A percentile compares a stretch with the other conserved stretches of the same genome.
Evolutionary conservation across 2,329 filamentous ascomycete genomes (phyloP).

Genomic region (Cladophialophora psammophila): DNA sequence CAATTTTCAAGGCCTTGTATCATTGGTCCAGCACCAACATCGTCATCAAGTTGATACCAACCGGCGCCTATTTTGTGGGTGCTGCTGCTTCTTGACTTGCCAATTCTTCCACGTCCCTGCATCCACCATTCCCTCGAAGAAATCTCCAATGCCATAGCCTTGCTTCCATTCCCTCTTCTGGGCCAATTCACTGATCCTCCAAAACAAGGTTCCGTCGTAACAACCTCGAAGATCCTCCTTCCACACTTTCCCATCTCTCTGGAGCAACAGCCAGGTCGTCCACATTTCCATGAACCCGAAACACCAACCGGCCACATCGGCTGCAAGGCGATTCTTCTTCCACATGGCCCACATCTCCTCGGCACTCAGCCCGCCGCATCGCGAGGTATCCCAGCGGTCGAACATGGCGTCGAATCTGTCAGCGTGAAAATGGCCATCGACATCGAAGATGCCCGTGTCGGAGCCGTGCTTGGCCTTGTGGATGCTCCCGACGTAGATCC

Average conservation of each 20-base stretch:
- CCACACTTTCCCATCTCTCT: constrained; percentile 43
- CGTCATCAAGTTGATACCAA: not conserved
- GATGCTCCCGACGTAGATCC: constrained; percentile 51
- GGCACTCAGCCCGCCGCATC: constrained; percentile 50
- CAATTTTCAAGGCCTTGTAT: not conserved
- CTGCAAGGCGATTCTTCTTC: constrained; percentile 51
- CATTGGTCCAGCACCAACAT: not conserved
- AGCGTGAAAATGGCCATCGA: constrained; percentile 55
- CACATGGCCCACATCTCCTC: constrained; percentile 50
- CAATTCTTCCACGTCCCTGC: constrained; percentile 35
- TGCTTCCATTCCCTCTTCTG: constrained; percentile 24
- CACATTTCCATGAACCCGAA: constrained; percentile 40
- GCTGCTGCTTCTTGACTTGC: constrained; percentile 26
- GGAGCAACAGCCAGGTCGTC: constrained; percentile 44
- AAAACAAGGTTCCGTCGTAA: constrained; percentile 43
- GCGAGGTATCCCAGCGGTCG: constrained; percentile 52
- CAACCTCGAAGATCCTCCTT: constrained; percentile 43
- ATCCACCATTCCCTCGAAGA: constrained; percentile 28
- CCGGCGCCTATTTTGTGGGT: not conserved
- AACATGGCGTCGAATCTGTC: constrained; percentile 60
- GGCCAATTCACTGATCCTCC: constrained; percentile 30
- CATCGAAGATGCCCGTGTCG: constrained; percentile 54
- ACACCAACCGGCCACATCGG: constrained; percentile 57
- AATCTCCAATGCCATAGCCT: constrained; percentile 34
- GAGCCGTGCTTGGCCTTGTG: constrained; percentile 55